These are phyloP conservation scores for Curvularia sp. DNA, from an alignment of 2,329 filamentous ascomycete species.

Conservation along the genomic window DNA sequence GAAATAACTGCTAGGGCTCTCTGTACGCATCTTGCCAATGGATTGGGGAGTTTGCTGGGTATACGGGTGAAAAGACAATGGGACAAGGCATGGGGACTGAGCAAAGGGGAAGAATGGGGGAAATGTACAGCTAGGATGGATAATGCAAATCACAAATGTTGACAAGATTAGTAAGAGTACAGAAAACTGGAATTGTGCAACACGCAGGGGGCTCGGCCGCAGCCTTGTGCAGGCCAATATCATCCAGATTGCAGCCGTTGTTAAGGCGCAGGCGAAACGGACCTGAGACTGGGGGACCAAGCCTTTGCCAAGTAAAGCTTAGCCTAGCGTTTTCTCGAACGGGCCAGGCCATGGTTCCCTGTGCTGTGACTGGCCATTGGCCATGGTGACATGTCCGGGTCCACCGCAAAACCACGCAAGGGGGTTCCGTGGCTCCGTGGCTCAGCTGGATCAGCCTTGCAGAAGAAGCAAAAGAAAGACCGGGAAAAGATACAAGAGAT, in stretches of 20 bases:
- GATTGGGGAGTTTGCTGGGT: not conserved
- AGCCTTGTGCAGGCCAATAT: not conserved
- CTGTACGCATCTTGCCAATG: not conserved
- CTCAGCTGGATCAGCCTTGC: not conserved
- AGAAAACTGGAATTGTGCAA: not conserved
- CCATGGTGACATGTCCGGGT: not conserved
- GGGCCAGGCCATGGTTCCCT: not conserved
- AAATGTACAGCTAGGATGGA: constrained; percentile 1
- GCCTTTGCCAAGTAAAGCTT: constrained; percentile 36
- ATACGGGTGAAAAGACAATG: not conserved
- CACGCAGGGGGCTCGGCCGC: not conserved
- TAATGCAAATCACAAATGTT: constrained; percentile 1
- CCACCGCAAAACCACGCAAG: not conserved
- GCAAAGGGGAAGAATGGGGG: not conserved
- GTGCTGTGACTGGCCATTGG: no score
- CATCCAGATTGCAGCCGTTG: not conserved
- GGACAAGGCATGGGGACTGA: not conserved
- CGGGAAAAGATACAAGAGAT: not conserved
- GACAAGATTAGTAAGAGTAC: not conserved
- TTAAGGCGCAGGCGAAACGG: not conserved
- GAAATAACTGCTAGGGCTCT: not conserved
- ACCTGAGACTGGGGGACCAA: constrained; percentile 16
- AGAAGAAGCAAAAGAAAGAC: not conserved
- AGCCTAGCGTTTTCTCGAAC: constrained; percentile 8
- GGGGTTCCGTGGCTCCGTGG: not conserved